Conservation (phyloP, 768 basidiomycete genomes). For the Inosperma sp. region DNA sequence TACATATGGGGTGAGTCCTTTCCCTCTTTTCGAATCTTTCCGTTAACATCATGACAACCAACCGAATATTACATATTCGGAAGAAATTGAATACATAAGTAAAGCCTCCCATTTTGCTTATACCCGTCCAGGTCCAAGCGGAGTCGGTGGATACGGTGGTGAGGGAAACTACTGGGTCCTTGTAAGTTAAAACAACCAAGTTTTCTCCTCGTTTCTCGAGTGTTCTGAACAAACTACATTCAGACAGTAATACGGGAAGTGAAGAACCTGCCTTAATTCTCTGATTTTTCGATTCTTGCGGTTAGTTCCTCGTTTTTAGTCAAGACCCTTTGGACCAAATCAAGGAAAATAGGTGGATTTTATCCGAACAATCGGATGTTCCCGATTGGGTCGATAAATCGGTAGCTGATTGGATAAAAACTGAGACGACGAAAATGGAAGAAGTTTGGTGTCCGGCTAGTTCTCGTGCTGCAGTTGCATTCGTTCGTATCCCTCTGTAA, state of each 20-base stretch:
- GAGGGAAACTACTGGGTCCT: constrained; percentile 79
- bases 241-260: no score
- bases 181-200: constrained; percentile 29
- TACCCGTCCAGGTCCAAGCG: constrained; percentile 54
- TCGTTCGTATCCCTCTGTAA: constrained; percentile 69
- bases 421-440: constrained; percentile 52
- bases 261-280: constrained; percentile 50
- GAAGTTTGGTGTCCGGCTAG: constrained; percentile 52
- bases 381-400: constrained; percentile 64
- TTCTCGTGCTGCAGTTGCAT: constrained; percentile 53
- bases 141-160: constrained; percentile 60
- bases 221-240: no score
- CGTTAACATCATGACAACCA: no score
- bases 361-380: constrained; percentile 31
- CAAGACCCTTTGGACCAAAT: not conserved
- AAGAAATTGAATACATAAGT: no score
- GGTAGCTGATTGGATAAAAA: constrained; percentile 57
- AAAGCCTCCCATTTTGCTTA: constrained; percentile 38
- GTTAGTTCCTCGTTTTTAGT: constrained; percentile 25
- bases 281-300: constrained; percentile 80
- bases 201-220: constrained; percentile 11
- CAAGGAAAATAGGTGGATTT: constrained; percentile 41
- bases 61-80: no score
- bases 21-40: no score
- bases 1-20: no score